Conservation (phyloP, 116 monocot species). For the Zostera marina region DNA sequence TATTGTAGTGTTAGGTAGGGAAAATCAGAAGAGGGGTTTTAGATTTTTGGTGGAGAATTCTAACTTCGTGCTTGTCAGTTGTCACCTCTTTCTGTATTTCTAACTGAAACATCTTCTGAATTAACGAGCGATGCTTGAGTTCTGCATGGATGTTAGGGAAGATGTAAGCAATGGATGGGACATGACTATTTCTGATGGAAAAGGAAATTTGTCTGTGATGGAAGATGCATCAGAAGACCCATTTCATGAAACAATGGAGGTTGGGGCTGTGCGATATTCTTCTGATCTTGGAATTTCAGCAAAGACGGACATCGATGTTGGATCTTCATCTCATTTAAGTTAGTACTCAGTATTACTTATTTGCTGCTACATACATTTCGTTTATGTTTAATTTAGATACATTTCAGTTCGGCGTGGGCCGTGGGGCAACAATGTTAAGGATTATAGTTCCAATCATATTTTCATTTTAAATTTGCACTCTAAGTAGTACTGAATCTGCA, state of each 20-base stretch:
- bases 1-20: too few species aligned
- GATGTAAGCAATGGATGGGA: neutral
- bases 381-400: neutral
- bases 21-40: too few species aligned
- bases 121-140: neutral
- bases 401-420: too few species aligned
- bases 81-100: neutral
- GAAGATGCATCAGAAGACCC: neutral
- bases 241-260: neutral
- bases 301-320: neutral
- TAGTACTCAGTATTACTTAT: neutral
- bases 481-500: too few species aligned
- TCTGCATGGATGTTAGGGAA: neutral
- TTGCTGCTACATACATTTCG: neutral
- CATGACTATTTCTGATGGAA: neutral
- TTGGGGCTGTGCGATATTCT: neutral
- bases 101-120: neutral
- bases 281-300: conserved; percentile 5
- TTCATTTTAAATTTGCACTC: too few species aligned
- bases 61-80: too few species aligned
- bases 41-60: too few species aligned
- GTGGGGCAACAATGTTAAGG: too few species aligned
- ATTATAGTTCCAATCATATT: too few species aligned
- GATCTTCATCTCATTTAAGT: conserved; percentile 1
- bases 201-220: neutral